These are phyloP conservation scores for Calonectria hawksworthii DNA, from an alignment of 2,329 filamentous ascomycete species.

Conservation along the genomic window DNA sequence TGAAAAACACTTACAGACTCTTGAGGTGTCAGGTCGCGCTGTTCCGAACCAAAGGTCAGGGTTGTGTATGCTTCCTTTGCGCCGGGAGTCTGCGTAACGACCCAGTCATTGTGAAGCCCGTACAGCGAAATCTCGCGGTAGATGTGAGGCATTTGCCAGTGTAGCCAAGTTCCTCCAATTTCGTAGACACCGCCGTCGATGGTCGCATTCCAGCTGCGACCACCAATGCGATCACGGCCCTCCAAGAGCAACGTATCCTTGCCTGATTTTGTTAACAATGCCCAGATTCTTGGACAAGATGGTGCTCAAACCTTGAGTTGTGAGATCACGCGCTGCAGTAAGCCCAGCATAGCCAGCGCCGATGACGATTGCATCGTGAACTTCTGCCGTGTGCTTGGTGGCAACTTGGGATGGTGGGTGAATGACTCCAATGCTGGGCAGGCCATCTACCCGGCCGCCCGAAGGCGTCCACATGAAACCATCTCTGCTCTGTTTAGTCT, in stretches of 20 bases:
- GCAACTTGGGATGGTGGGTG: neutral
- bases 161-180: constrained; percentile 60
- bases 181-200: constrained; percentile 54
- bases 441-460: neutral
- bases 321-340: constrained; percentile 13
- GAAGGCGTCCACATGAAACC: constrained; percentile 29
- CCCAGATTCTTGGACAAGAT: neutral
- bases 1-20: constrained; percentile 12
- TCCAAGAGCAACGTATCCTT: constrained; percentile 54
- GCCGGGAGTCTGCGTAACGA: constrained; percentile 27
- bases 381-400: neutral
- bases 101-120: constrained; percentile 47
- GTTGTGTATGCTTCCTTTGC: constrained; percentile 21
- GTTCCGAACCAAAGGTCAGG: neutral
- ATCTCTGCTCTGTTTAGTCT: constrained; percentile 13
- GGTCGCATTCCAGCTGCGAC: constrained; percentile 55
- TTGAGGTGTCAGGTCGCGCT: constrained; percentile 13
- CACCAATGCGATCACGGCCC: constrained; percentile 57
- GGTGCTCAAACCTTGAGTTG: constrained; percentile 33
- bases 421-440: constrained; percentile 22
- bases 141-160: constrained; percentile 55
- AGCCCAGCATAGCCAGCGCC: constrained; percentile 24
- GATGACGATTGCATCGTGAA: constrained; percentile 27
- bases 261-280: constrained; percentile 7
- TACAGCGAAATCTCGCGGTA: constrained; percentile 59